Conservation (phyloP, 352 stramenopile genomes). For the Phytophthora megakarya region DNA sequence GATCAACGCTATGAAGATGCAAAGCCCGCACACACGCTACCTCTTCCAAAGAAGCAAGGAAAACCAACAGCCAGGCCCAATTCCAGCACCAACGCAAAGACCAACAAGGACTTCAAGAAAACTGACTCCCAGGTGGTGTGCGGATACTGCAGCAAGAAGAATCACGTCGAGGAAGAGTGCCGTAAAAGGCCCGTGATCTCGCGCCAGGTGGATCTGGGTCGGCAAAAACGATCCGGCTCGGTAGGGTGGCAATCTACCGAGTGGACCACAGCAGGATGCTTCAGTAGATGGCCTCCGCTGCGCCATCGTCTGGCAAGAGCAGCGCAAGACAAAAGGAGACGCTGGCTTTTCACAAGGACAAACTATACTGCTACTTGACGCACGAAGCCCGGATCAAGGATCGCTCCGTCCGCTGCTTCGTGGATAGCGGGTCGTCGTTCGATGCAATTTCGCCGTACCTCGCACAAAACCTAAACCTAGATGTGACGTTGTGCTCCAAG, state of each 20-base stretch:
- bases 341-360: conserved; percentile 7
- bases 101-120: too few relatives aligned
- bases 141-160: conserved; percentile 15
- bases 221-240: conserved; percentile 16
- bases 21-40: not conserved
- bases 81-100: too few relatives aligned
- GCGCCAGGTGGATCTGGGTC: too few relatives aligned
- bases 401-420: conserved; percentile 17
- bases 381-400: not conserved
- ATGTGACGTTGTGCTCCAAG: not conserved
- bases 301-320: not conserved
- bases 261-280: not conserved
- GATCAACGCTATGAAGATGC: conserved; percentile 14
- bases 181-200: too few relatives aligned
- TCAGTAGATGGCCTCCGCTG: conserved; percentile 1
- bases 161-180: conserved; percentile 19
- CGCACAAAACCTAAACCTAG: not conserved
- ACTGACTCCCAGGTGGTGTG: too few relatives aligned
- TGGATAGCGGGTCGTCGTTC: conserved; percentile 6
- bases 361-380: conserved; percentile 20
- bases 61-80: not conserved
- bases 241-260: conserved; percentile 23
- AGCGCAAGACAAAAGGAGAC: too few relatives aligned
- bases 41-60: conserved; percentile 10
- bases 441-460: conserved; percentile 1